A percentile compares a stretch with the other conserved stretches of the same genome.
phyloP scores from a whole-genome alignment of 306 rosid species.

The Morella rubra region DNA sequence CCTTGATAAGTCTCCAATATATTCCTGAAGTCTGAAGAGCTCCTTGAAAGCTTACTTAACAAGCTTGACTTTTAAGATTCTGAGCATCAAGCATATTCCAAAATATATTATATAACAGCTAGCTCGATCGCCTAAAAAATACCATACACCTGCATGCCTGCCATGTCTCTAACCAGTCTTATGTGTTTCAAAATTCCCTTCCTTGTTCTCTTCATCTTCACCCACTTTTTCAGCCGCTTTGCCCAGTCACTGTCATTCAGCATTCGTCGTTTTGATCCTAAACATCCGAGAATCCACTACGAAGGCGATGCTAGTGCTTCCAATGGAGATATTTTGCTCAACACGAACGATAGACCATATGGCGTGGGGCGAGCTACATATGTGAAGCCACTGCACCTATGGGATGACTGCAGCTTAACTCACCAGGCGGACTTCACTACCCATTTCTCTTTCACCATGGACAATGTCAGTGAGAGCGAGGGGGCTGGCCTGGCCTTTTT shows the following conservation, averaged over 20 bases:
- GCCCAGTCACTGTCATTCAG: not conserved
- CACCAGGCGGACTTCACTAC: conserved; percentile 20
- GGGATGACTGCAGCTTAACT: conserved; percentile 14
- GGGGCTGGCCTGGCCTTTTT: conserved; percentile 30
- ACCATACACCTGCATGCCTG: too few species aligned
- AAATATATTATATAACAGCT: too few species aligned
- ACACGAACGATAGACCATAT: not conserved
- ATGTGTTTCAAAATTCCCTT: not conserved
- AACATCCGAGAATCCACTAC: not conserved
- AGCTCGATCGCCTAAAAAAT: too few species aligned
- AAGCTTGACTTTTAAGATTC: too few species aligned
- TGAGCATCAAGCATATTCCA: too few species aligned
- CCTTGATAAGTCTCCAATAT: too few species aligned
- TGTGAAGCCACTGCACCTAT: conserved; percentile 5
- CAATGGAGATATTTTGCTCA: not conserved
- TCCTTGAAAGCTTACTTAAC: too few species aligned
- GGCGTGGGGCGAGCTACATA: not conserved
- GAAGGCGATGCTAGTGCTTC: conserved; percentile 4
- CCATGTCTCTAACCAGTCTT: not conserved
- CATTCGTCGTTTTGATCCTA: not conserved
- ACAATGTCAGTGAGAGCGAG: not conserved
- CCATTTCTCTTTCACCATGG: conserved; percentile 25
- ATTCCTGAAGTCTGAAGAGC: too few species aligned
- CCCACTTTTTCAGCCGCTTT: not conserved
- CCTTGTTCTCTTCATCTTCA: not conserved